Base-by-base conservation (phyloP, 129 eudicot species). In the Cynara cardunculus region DNA sequence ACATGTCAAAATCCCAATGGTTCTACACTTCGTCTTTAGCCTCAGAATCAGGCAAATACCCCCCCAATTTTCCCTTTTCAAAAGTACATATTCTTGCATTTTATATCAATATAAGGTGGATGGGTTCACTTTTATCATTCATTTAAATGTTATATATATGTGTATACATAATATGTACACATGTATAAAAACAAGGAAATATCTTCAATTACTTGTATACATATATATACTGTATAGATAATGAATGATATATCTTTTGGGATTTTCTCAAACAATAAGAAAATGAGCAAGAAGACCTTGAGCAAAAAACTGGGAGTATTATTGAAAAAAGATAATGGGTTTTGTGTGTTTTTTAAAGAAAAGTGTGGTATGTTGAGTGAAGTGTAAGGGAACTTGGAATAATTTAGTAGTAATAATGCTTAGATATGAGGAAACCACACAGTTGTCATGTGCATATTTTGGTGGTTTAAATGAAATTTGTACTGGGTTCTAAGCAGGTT, bases 381-480 rank as follows among this genome's bases (percentile, higher is more conserved):
- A 83, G 72, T 39, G 41, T 78, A 83, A 83, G 86, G 86, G 46
- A 83, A 77, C 32, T 62, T 24, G 61, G 12, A 77, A 77, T 77
- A 77, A 32, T 56, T 83, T 83, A 83, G 74, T 77, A 12, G 73
- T 61, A 74, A 77, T 77, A 77, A 62, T 83, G 82, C 86, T 77
- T 77, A 83, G 86, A 62, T 71, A 77, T 83, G 69, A 26, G 86
- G 78, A 44, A 83, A 82, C 62, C 49, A 77, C 74, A 59, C 71
- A 56, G 82, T 77, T 83, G 86, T 78, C 86, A 83, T 83, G 86
- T 77, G 86, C 86, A 76, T 61, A 71, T 61, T 71, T 77, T 28
- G 86, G 25, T 10, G 30, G 82, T 32, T 46, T 72, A 80, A 77
- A 77, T 83, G 82, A 83, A 83, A 73, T 71, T 77, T 83, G 78